phyloP scores from a whole-genome alignment of 164 flowering plant species.

The Kalanchoe fedtschenkoi region DNA sequence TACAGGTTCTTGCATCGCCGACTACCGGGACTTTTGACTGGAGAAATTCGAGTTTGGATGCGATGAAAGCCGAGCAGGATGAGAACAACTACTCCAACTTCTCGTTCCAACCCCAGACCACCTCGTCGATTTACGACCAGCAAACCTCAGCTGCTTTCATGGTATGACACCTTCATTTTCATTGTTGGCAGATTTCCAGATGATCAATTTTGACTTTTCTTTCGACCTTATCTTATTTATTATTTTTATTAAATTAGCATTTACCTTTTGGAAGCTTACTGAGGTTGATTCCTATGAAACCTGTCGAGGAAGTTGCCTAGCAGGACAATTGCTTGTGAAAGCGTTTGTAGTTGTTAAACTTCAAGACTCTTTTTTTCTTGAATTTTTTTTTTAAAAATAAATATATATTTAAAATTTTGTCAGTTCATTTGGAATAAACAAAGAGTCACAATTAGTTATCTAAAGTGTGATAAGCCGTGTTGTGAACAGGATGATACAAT shows the following conservation, averaged over 20 bases:
- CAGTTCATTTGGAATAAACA: too few species aligned
- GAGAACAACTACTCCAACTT: slow-evolving; percentile 29
- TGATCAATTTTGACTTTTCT: background rate
- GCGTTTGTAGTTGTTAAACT: background rate
- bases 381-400: too few species aligned
- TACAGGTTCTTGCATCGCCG: slow-evolving; percentile 56
- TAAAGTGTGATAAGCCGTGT: too few species aligned
- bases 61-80: slow-evolving; percentile 27
- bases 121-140: slow-evolving; percentile 4
- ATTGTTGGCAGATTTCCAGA: slow-evolving; percentile 4
- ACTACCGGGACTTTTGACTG: slow-evolving; percentile 49
- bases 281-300: background rate
- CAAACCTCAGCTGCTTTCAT: slow-evolving; percentile 1
- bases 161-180: slow-evolving; percentile 3
- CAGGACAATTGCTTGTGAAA: background rate
- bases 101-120: slow-evolving; percentile 35
- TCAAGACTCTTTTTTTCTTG: background rate
- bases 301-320: background rate
- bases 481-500: slow-evolving; percentile 2
- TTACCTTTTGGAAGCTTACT: background rate
- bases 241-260: background rate
- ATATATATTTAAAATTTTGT: too few species aligned
- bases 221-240: background rate
- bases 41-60: slow-evolving; percentile 21
- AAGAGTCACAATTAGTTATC: too few species aligned